Evolutionary conservation across 1,284 basidiomycete species (phyloP).

Genomic region (Trichosporon inkin): DNA sequence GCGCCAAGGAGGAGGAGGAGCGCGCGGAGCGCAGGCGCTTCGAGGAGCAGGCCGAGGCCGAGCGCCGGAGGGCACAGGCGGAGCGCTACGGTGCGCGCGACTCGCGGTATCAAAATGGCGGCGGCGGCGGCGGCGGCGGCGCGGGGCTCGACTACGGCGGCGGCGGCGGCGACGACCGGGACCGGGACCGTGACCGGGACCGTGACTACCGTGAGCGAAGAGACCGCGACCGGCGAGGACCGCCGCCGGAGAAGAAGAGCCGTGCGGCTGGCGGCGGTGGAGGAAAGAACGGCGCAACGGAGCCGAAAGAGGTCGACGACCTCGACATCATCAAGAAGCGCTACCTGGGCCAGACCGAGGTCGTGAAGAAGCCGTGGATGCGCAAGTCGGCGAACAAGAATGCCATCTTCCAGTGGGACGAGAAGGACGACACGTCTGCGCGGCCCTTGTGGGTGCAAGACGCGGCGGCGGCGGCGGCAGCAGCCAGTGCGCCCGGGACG

Average conservation of each 20-base stretch:
- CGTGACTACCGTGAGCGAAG: slow-evolving; percentile 10
- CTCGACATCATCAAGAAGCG: slow-evolving; percentile 73
- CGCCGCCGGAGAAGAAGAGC: slow-evolving; percentile 6
- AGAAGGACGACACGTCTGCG: slow-evolving; percentile 80
- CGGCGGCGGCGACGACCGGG: slow-evolving; percentile 17
- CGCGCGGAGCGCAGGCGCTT: slow-evolving; percentile 62
- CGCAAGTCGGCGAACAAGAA: slow-evolving; percentile 86
- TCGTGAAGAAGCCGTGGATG: slow-evolving; percentile 86
- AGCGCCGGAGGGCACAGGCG: slow-evolving; percentile 54
- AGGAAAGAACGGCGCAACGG: neutral
- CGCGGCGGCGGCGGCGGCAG: neutral
- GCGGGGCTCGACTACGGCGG: slow-evolving; percentile 23
- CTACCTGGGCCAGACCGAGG: slow-evolving; percentile 66
- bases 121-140: slow-evolving; percentile 19
- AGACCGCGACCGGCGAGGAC: slow-evolving; percentile 2
- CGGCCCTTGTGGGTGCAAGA: slow-evolving; percentile 11
- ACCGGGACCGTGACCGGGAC: slow-evolving; percentile 18
- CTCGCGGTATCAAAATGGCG: neutral
- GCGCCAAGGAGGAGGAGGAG: slow-evolving; percentile 58
- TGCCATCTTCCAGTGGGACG: slow-evolving; percentile 98
- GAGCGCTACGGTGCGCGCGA: slow-evolving; percentile 15
- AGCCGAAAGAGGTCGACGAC: slow-evolving; percentile 57
- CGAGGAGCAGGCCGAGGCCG: slow-evolving; percentile 68
- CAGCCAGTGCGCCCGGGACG: neutral
- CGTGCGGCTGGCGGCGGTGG: too few relatives aligned